Evolutionary conservation across 2,329 filamentous ascomycete genomes (phyloP).

Genomic region (Xylariomycetidae sp.): DNA sequence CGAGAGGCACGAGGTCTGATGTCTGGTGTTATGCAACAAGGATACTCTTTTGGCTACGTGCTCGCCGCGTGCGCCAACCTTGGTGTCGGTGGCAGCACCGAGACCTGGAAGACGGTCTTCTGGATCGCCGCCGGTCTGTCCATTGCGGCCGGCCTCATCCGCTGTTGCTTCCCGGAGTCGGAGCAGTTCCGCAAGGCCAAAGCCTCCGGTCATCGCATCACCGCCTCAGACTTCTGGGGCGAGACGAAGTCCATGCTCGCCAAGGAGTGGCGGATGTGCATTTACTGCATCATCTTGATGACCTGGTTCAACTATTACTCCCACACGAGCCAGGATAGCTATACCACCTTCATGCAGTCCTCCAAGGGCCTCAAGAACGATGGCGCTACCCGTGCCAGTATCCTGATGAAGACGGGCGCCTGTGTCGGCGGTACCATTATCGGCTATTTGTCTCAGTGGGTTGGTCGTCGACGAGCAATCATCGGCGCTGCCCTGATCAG

Average conservation of each 20-base stretch:
- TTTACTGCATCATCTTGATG: slow-evolving; percentile 77
- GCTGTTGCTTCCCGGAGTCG: slow-evolving; percentile 67
- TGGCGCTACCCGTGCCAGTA: slow-evolving; percentile 67
- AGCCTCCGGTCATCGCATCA: slow-evolving; percentile 49
- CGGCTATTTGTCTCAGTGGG: slow-evolving; percentile 70
- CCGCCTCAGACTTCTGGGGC: slow-evolving; percentile 56
- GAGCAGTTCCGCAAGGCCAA: slow-evolving; percentile 70
- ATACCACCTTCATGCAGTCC: slow-evolving; percentile 74
- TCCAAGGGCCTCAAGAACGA: slow-evolving; percentile 65
- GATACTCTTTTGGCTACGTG: slow-evolving; percentile 76
- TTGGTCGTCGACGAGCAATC: slow-evolving; percentile 68
- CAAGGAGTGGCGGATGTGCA: slow-evolving; percentile 69
- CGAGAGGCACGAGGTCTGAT: slow-evolving; percentile 70
- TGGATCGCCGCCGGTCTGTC: slow-evolving; percentile 67
- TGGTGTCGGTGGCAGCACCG: slow-evolving; percentile 58
- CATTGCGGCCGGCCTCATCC: slow-evolving; percentile 63
- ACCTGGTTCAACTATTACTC: slow-evolving; percentile 72
- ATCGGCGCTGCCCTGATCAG: slow-evolving; percentile 56
- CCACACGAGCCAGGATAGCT: slow-evolving; percentile 76
- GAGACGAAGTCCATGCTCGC: slow-evolving; percentile 65
- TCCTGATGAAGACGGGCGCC: slow-evolving; percentile 75
- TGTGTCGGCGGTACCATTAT: slow-evolving; percentile 69
- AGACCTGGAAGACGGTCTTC: slow-evolving; percentile 72
- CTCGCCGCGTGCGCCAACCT: slow-evolving; percentile 72
- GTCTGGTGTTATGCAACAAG: slow-evolving; percentile 78